These are phyloP conservation scores for Mariannaea sp. DNA, from an alignment of 2,329 filamentous ascomycete species.

Conservation along the genomic window DNA sequence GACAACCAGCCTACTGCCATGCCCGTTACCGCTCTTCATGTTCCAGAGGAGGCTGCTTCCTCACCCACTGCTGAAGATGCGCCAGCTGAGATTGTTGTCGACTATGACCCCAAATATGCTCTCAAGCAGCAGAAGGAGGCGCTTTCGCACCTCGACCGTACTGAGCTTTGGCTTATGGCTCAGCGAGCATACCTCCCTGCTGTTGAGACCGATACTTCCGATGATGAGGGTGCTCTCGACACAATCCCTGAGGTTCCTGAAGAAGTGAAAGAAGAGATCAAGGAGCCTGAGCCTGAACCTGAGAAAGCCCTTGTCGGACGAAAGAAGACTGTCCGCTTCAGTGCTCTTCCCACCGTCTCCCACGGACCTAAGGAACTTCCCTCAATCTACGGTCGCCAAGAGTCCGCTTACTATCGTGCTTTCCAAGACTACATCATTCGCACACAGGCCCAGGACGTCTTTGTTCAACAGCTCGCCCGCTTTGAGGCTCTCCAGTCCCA, in stretches of 20 bases:
- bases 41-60: conserved; percentile 34
- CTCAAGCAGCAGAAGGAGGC: conserved; percentile 73
- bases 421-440: conserved; percentile 77
- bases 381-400: conserved; percentile 59
- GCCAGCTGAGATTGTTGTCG: conserved; percentile 67
- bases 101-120: conserved; percentile 77
- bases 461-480: conserved; percentile 81
- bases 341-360: conserved; percentile 54
- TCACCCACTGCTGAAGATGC: conserved; percentile 60
- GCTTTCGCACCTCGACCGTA: conserved; percentile 79
- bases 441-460: conserved; percentile 72
- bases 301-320: conserved; percentile 39
- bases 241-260: conserved; percentile 44
- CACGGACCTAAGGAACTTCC: conserved; percentile 57
- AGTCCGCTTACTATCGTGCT: conserved; percentile 85
- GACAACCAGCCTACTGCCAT: conserved; percentile 69
- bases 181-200: conserved; percentile 78
- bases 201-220: conserved; percentile 55
- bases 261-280: conserved; percentile 30
- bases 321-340: conserved; percentile 81
- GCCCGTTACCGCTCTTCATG: conserved; percentile 42
- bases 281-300: conserved; percentile 35
- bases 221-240: conserved; percentile 45
- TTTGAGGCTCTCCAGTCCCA: conserved; percentile 88
- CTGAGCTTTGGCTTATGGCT: conserved; percentile 82